A percentile compares a stretch with the other conserved stretches of the same genome.
phyloP scores from a whole-genome alignment of 169 alveolate species.

The Eimeria acervulina region DNA sequence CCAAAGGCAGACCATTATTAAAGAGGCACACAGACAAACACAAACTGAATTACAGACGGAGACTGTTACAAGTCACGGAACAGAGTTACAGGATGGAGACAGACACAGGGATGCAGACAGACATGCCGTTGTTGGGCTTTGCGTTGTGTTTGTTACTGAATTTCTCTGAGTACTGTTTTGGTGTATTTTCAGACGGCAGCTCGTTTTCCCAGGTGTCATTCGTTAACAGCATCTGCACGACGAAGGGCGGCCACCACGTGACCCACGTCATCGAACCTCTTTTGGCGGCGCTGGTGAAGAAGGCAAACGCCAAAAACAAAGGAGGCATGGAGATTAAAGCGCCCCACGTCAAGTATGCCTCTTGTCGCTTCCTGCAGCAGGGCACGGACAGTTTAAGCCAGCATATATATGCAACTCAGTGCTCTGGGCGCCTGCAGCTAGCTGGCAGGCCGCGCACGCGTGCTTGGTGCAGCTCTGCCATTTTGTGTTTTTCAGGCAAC shows the following conservation, averaged over 20 bases:
- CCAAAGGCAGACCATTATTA: neutral
- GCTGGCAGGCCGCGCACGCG: neutral
- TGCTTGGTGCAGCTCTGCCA: neutral
- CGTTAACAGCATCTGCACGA: slow-evolving; percentile 98
- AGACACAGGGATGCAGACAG: neutral
- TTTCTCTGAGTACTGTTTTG: neutral
- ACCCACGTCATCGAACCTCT: slow-evolving; percentile 97
- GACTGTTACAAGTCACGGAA: neutral
- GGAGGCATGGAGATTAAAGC: slow-evolving; percentile 96
- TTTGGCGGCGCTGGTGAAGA: slow-evolving; percentile 94
- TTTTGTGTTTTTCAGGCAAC: slow-evolving; percentile 85
- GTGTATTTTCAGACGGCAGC: slow-evolving; percentile 60
- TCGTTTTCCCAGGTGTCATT: slow-evolving; percentile 98
- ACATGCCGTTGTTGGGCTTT: neutral
- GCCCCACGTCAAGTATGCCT: slow-evolving; percentile 93
- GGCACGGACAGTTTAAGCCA: neutral
- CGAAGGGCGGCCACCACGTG: slow-evolving; percentile 99
- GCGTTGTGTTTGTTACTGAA: neutral
- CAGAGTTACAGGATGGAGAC: neutral
- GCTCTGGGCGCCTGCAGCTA: neutral
- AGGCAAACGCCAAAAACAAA: slow-evolving; percentile 97
- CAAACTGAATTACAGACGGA: neutral
- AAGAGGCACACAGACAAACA: neutral
- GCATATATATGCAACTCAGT: neutral
- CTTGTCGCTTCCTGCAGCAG: neutral